A percentile compares a stretch with the other conserved stretches of the same genome.
phyloP scores from a whole-genome alignment of 345 rosid species.

The Populus euphratica region DNA sequence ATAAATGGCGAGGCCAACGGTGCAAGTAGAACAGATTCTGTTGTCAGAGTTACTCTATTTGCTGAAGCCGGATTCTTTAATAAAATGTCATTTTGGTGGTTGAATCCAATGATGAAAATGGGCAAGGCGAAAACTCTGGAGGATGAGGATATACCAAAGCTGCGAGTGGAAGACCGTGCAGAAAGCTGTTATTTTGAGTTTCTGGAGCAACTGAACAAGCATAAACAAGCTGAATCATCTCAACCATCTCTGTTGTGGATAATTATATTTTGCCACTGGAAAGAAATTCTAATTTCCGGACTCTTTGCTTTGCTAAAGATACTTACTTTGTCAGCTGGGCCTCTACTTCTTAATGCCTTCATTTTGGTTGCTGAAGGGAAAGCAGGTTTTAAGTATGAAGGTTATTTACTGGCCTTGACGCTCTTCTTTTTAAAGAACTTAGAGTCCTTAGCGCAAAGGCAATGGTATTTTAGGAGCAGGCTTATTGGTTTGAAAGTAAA shows the following conservation, averaged over 20 bases:
- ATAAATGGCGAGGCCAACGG: slow-evolving; percentile 41
- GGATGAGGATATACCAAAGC: slow-evolving; percentile 62
- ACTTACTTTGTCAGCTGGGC: slow-evolving; percentile 74
- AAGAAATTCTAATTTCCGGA: slow-evolving; percentile 67
- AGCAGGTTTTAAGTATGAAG: slow-evolving; percentile 60
- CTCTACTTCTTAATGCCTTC: slow-evolving; percentile 78
- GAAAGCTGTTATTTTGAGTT: slow-evolving; percentile 63
- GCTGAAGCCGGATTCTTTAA: slow-evolving; percentile 62
- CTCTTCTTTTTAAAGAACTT: slow-evolving; percentile 58
- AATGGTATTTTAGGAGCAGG: slow-evolving; percentile 87
- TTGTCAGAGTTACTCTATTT: slow-evolving; percentile 39
- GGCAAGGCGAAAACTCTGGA: slow-evolving; percentile 67
- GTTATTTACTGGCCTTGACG: slow-evolving; percentile 55
- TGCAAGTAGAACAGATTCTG: slow-evolving; percentile 25
- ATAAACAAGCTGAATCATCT: slow-evolving; percentile 40
- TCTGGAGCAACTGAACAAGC: slow-evolving; percentile 46
- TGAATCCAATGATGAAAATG: slow-evolving; percentile 64
- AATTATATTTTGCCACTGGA: slow-evolving; percentile 55
- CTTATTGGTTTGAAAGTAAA: slow-evolving; percentile 70
- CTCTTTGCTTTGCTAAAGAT: slow-evolving; percentile 78
- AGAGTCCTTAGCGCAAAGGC: slow-evolving; percentile 86
- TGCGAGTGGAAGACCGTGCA: slow-evolving; percentile 60
- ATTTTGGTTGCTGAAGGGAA: slow-evolving; percentile 87
- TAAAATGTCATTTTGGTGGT: slow-evolving; percentile 83
- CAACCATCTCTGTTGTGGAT: slow-evolving; percentile 58